Percentiles rank a stretch among this genome's conserved stretches.
phyloP scores from a whole-genome alignment of 768 basidiomycete genomes.

The Lentinula aciculospora region DNA sequence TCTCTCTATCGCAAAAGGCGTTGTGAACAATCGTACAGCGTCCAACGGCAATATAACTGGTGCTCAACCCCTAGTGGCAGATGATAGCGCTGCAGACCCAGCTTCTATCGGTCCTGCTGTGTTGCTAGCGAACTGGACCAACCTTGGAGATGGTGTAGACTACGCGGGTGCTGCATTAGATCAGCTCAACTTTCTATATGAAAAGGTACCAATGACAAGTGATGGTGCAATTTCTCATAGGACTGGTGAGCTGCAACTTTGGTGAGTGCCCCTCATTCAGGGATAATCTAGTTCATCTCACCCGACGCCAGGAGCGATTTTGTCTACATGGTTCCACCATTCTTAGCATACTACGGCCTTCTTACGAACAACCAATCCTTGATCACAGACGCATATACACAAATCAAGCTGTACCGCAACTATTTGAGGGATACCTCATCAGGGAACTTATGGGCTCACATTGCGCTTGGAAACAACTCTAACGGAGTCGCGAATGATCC shows the following conservation, averaged over 20 bases:
- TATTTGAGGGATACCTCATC: conserved; percentile 50
- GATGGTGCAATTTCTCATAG: conserved; percentile 86
- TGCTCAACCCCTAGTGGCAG: conserved; percentile 47
- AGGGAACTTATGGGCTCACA: conserved; percentile 70
- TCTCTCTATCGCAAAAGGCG: conserved; percentile 43
- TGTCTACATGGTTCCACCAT: conserved; percentile 68
- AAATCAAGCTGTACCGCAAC: conserved; percentile 65
- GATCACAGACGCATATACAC: conserved; percentile 60
- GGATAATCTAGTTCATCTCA: background rate
- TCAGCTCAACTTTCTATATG: conserved; percentile 60
- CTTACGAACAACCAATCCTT: conserved; percentile 51
- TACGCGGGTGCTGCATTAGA: conserved; percentile 60
- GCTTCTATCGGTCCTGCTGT: conserved; percentile 70
- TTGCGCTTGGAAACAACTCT: conserved; percentile 44
- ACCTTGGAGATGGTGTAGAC: conserved; percentile 33
- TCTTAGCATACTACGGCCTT: conserved; percentile 58
- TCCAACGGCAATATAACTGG: conserved; percentile 37
- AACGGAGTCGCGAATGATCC: conserved; percentile 38
- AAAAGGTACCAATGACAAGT: conserved; percentile 49
- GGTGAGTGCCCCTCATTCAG: conserved; percentile 33
- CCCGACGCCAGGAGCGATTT: conserved; percentile 58
- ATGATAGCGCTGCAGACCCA: conserved; percentile 70
- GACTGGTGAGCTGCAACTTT: conserved; percentile 60
- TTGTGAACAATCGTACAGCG: conserved; percentile 41
- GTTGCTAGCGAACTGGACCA: conserved; percentile 49